A percentile compares a stretch with the other conserved stretches of the same genome.
Evolutionary conservation across 2,329 filamentous ascomycete species (phyloP).

Genomic region (Coleophoma eucalyptorum): DNA sequence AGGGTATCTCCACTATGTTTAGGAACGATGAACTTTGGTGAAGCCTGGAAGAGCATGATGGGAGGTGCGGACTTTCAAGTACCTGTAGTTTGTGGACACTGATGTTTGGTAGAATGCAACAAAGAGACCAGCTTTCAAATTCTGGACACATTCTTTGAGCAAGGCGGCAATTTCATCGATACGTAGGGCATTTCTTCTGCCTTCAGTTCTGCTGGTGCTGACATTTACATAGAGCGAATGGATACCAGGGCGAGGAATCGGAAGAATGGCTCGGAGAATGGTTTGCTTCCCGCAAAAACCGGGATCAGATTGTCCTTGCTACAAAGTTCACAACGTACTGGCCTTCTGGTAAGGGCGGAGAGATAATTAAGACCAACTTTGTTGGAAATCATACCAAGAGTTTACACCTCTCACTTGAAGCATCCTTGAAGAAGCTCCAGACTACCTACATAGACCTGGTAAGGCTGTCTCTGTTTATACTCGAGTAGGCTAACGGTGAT

Average conservation of each 20-base stretch:
- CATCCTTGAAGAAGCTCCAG: slow-evolving; percentile 48
- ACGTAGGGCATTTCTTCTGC: slow-evolving; percentile 27
- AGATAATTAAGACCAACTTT: slow-evolving; percentile 9
- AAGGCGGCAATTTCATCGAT: slow-evolving; percentile 64
- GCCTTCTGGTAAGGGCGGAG: background rate
- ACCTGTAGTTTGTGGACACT: too few species aligned
- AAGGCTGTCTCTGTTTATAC: too few species aligned
- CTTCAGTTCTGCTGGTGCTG: too few species aligned
- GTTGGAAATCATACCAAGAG: slow-evolving; percentile 13
- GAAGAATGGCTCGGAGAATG: slow-evolving; percentile 57
- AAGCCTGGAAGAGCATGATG: slow-evolving; percentile 32
- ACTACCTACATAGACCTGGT: slow-evolving; percentile 64
- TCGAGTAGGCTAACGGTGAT: slow-evolving; percentile 6
- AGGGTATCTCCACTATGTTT: slow-evolving; percentile 62
- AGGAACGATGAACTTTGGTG: slow-evolving; percentile 60
- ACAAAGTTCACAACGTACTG: slow-evolving; percentile 46
- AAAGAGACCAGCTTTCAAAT: slow-evolving; percentile 52
- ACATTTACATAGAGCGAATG: slow-evolving; percentile 40
- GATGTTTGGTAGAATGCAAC: slow-evolving; percentile 33
- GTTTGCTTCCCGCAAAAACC: slow-evolving; percentile 43
- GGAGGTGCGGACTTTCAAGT: slow-evolving; percentile 24
- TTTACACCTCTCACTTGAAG: slow-evolving; percentile 7
- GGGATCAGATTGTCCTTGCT: slow-evolving; percentile 47
- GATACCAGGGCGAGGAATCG: slow-evolving; percentile 52
- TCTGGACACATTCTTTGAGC: slow-evolving; percentile 47